These are phyloP conservation scores for Diutina mesorugosa DNA, from an alignment of 1,139 yeast species.

Conservation along the genomic window DNA sequence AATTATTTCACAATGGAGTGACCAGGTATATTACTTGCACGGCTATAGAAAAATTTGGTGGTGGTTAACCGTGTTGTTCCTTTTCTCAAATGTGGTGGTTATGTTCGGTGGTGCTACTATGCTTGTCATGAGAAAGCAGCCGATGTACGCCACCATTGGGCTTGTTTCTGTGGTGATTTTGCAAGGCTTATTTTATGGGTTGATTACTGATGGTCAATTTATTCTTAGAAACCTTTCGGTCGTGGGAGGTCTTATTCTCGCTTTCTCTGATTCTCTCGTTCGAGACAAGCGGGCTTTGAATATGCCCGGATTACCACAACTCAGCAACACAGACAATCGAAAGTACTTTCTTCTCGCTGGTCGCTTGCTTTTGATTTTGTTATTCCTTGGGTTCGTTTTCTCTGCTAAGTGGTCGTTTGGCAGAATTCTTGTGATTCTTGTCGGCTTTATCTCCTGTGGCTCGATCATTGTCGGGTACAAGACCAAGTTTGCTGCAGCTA, in stretches of 20 bases:
- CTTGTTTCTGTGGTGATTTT: constrained; percentile 61
- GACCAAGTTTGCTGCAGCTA: constrained; percentile 79
- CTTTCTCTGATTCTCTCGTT: constrained; percentile 81
- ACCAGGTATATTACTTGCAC: constrained; percentile 78
- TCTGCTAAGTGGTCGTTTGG: constrained; percentile 64
- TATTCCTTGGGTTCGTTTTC: constrained; percentile 79
- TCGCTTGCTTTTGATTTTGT: constrained; percentile 69
- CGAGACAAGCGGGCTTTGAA: constrained; percentile 58
- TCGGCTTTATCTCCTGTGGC: constrained; percentile 62
- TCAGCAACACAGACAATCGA: constrained; percentile 71
- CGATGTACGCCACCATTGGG: constrained; percentile 55
- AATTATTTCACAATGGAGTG: constrained; percentile 80
- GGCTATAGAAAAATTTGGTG: constrained; percentile 71
- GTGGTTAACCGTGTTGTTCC: constrained; percentile 62
- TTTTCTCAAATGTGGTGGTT: constrained; percentile 47
- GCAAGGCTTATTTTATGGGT: constrained; percentile 86
- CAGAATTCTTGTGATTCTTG: constrained; percentile 49
- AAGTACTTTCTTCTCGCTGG: constrained; percentile 85
- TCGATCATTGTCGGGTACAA: constrained; percentile 88
- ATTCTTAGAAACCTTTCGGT: constrained; percentile 80
- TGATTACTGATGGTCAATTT: constrained; percentile 71
- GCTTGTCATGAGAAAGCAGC: constrained; percentile 58
- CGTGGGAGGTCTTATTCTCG: constrained; percentile 85
- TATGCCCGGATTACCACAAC: constrained; percentile 86
- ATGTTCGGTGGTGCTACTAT: constrained; percentile 69